Percentiles rank a stretch among this genome's conserved stretches.
Conservation (phyloP, 495 filamentous ascomycete genomes). For the Tuber borchii region DNA sequence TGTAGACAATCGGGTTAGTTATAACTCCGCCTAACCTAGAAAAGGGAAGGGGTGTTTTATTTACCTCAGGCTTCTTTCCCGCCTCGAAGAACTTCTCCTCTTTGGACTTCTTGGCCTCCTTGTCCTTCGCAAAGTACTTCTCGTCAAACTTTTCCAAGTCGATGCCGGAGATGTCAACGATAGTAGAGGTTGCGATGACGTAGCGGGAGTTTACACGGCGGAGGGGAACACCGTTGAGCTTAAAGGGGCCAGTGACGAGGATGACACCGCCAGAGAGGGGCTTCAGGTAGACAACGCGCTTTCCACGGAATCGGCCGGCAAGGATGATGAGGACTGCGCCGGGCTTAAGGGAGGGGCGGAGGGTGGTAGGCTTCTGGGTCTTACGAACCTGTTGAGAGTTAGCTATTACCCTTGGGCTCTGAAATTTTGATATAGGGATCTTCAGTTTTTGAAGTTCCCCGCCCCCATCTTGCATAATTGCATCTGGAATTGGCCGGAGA, state of each 20-base stretch:
- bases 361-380: slow-evolving; percentile 72
- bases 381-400: slow-evolving; percentile 72
- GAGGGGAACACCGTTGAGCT: slow-evolving; percentile 98
- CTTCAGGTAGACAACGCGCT: slow-evolving; percentile 98
- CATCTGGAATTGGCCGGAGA: background rate
- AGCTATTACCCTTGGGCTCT: background rate
- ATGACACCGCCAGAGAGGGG: slow-evolving; percentile 92
- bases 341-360: slow-evolving; percentile 79
- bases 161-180: slow-evolving; percentile 76
- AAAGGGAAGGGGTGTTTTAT: slow-evolving; percentile 43
- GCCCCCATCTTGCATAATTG: slow-evolving; percentile 12
- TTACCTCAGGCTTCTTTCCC: slow-evolving; percentile 91
- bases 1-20: slow-evolving; percentile 15
- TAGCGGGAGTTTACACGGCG: slow-evolving; percentile 97
- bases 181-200: slow-evolving; percentile 92
- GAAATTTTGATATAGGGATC: slow-evolving; percentile 7
- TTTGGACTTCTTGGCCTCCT: slow-evolving; percentile 79
- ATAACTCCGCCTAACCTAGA: background rate
- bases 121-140: slow-evolving; percentile 94
- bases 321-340: slow-evolving; percentile 96
- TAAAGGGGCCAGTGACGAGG: slow-evolving; percentile 98
- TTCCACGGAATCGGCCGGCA: slow-evolving; percentile 98
- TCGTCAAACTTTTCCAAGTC: slow-evolving; percentile 73
- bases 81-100: slow-evolving; percentile 98
- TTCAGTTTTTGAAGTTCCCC: background rate